Evolutionary conservation across 768 basidiomycete genomes (phyloP).

Genomic region (Boletus huronensis): DNA sequence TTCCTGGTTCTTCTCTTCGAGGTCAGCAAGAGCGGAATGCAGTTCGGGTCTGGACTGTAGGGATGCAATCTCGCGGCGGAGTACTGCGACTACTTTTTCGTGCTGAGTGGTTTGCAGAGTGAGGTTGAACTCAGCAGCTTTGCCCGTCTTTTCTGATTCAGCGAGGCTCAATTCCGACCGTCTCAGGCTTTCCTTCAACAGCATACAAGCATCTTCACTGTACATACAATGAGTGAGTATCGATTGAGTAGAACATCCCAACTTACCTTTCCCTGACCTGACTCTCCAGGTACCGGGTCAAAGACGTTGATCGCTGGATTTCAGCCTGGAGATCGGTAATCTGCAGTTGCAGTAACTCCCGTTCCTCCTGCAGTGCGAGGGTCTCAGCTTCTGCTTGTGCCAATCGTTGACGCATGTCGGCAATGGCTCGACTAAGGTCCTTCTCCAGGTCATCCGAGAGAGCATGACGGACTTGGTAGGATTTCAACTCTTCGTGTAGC

Average conservation of each 20-base stretch:
- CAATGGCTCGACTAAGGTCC: conserved; percentile 37
- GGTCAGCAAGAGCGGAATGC: conserved; percentile 50
- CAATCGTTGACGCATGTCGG: conserved; percentile 38
- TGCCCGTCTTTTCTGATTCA: conserved; percentile 54
- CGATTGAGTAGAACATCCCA: not conserved
- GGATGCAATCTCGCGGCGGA: conserved; percentile 53
- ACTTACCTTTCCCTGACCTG: conserved; percentile 61
- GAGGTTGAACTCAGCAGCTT: conserved; percentile 63
- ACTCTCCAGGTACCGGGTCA: conserved; percentile 59
- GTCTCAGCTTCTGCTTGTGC: conserved; percentile 37
- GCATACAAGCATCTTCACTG: conserved; percentile 47
- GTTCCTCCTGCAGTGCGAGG: conserved; percentile 47
- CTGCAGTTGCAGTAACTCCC: conserved; percentile 47
- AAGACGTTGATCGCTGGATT: conserved; percentile 57
- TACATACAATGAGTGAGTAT: conserved; percentile 7
- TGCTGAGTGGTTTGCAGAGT: conserved; percentile 64
- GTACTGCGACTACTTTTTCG: conserved; percentile 55
- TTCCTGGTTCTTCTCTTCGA: conserved; percentile 68
- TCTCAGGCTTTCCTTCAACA: conserved; percentile 40
- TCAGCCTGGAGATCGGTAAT: conserved; percentile 62
- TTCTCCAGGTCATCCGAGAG: conserved; percentile 33
- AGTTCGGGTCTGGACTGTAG: conserved; percentile 55
- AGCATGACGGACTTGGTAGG: conserved; percentile 26
- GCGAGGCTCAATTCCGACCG: conserved; percentile 42
- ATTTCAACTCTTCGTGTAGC: conserved; percentile 22